Evolutionary conservation across 495 filamentous ascomycete genomes (phyloP).

Genomic region (Penicillium coprophilum): DNA sequence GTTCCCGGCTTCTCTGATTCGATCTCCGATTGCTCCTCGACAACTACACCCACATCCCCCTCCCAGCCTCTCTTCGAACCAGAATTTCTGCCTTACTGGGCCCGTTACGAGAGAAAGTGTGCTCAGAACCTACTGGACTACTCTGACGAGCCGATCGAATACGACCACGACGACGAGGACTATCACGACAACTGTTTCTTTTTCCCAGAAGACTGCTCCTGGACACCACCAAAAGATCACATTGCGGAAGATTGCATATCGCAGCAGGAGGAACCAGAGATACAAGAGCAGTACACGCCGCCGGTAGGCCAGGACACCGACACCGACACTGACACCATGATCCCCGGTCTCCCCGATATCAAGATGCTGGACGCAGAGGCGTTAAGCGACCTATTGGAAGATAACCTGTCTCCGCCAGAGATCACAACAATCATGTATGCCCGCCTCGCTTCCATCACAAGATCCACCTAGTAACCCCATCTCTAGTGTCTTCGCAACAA

Average conservation of each 20-base stretch:
- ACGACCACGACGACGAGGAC: conserved; percentile 50
- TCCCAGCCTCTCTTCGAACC: conserved; percentile 15
- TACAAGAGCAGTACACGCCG: conserved; percentile 5
- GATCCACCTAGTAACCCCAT: neutral
- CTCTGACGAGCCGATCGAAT: conserved; percentile 47
- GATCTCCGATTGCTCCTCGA: conserved; percentile 15
- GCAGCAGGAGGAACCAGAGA: conserved; percentile 5
- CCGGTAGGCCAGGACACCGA: conserved; percentile 3
- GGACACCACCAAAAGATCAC: conserved; percentile 40
- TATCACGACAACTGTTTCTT: conserved; percentile 49
- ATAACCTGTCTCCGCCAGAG: conserved; percentile 49
- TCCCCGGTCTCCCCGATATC: conserved; percentile 49
- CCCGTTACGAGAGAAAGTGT: conserved; percentile 38
- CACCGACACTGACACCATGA: conserved; percentile 39
- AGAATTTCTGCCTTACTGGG: conserved; percentile 45
- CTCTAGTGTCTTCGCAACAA: conserved; percentile 43
- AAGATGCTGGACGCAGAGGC: conserved; percentile 52
- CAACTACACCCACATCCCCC: conserved; percentile 10
- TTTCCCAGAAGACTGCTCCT: conserved; percentile 50
- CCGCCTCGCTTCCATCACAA: neutral
- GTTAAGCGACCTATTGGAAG: conserved; percentile 46
- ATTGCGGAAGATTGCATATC: conserved; percentile 17
- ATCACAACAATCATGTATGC: conserved; percentile 49
- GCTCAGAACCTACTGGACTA: conserved; percentile 43
- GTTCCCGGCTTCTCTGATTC: conserved; percentile 20